Evolutionary conservation across 306 rosid species (phyloP).

Genomic region (Sophora flavescens): DNA sequence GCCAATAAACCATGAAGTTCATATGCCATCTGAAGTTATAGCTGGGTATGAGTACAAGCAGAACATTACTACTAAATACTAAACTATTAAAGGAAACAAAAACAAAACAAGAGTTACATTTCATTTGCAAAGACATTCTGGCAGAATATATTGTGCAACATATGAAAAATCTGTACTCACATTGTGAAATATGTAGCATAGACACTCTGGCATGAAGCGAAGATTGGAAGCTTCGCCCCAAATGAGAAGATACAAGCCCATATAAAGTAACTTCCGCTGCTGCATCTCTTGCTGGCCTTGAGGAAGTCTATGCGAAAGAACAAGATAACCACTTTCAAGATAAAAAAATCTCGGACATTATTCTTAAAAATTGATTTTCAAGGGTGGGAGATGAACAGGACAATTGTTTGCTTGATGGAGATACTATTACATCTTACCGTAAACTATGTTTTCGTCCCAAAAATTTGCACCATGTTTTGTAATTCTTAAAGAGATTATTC

Average conservation of each 20-base stretch:
- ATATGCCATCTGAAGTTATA: slow-evolving; percentile 81
- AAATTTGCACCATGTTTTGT: slow-evolving; percentile 90
- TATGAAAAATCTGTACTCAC: slow-evolving; percentile 49
- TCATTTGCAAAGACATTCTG: slow-evolving; percentile 18
- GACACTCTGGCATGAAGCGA: slow-evolving; percentile 90
- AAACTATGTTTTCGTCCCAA: slow-evolving; percentile 87
- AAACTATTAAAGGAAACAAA: background rate
- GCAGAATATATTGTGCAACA: slow-evolving; percentile 5
- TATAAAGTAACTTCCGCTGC: slow-evolving; percentile 85
- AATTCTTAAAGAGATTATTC: slow-evolving; percentile 82
- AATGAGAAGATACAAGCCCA: slow-evolving; percentile 90
- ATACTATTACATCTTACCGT: slow-evolving; percentile 55
- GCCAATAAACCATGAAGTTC: slow-evolving; percentile 97
- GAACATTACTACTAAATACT: slow-evolving; percentile 1
- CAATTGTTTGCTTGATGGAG: slow-evolving; percentile 3
- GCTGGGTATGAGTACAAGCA: slow-evolving; percentile 16
- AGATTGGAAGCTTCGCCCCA: slow-evolving; percentile 95
- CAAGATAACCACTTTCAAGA: slow-evolving; percentile 35
- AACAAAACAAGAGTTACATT: background rate
- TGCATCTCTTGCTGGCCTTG: slow-evolving; percentile 84
- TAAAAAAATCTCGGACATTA: slow-evolving; percentile 26
- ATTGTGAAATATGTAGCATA: slow-evolving; percentile 86
- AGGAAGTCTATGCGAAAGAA: slow-evolving; percentile 63
- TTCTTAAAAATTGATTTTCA: slow-evolving; percentile 17
- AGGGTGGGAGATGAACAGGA: background rate